Evolutionary conservation across 805 yeast species (phyloP).

Genomic region (Yamadazyma ubonensis): DNA sequence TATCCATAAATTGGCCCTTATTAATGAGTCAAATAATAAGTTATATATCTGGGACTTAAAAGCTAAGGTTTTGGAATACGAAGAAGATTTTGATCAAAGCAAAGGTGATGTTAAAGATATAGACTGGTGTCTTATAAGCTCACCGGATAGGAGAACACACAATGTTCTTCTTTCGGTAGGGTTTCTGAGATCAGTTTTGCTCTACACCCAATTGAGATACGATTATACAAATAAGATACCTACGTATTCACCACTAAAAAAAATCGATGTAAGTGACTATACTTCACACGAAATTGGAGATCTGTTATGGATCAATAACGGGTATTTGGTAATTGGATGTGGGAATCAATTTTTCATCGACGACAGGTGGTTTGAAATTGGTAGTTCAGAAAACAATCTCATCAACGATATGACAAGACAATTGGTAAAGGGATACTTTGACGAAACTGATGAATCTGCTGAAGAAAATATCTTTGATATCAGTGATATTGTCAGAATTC

Average conservation of each 20-base stretch:
- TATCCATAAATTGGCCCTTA: conserved; percentile 70
- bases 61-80: conserved; percentile 65
- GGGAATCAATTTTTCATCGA: conserved; percentile 88
- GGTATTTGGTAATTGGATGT: conserved; percentile 76
- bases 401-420: conserved; percentile 55
- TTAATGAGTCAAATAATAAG: conserved; percentile 49
- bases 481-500: conserved; percentile 66
- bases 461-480: conserved; percentile 38
- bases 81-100: conserved; percentile 37
- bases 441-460: conserved; percentile 3
- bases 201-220: conserved; percentile 80
- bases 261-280: conserved; percentile 64
- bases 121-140: conserved; percentile 76
- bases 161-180: conserved; percentile 79
- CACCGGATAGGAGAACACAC: conserved; percentile 11
- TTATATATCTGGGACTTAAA: conserved; percentile 80
- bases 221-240: conserved; percentile 84
- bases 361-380: conserved; percentile 54
- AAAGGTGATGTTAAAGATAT: conserved; percentile 57
- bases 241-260: conserved; percentile 72
- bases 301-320: conserved; percentile 80
- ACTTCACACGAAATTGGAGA: conserved; percentile 87
- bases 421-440: conserved; percentile 32
- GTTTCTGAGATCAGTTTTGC: conserved; percentile 56
- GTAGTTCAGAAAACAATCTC: conserved; percentile 22